A percentile compares a stretch with the other conserved stretches of the same genome.
phyloP scores from a whole-genome alignment of 192 early-diverging fungal species.

The Entomortierella chlamydospora region DNA sequence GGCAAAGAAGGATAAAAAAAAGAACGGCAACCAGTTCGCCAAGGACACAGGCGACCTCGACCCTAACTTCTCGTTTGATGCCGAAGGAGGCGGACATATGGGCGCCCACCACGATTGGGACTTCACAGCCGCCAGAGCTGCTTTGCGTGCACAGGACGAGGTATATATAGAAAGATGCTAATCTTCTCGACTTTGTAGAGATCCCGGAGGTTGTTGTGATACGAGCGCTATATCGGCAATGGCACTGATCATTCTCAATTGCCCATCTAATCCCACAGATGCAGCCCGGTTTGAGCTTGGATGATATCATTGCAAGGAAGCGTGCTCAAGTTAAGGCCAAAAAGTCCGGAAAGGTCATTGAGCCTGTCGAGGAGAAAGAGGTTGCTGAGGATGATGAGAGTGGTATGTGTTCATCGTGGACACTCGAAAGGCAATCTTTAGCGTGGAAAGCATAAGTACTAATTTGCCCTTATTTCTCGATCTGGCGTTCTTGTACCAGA shows the following conservation, averaged over 20 bases:
- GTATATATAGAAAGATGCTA: slow-evolving; percentile 47
- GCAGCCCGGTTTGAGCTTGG: slow-evolving; percentile 45
- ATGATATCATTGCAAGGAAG: slow-evolving; percentile 49
- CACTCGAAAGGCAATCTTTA: no score
- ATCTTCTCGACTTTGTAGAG: not conserved
- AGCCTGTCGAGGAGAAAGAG: slow-evolving; percentile 44
- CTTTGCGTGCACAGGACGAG: slow-evolving; percentile 69
- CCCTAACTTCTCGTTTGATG: slow-evolving; percentile 80
- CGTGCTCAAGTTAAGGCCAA: slow-evolving; percentile 49
- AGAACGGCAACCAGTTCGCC: slow-evolving; percentile 34
- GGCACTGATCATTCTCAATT: not conserved
- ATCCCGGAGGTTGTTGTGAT: no score
- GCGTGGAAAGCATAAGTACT: not conserved
- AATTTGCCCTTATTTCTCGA: slow-evolving; percentile 26
- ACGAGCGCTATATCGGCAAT: not conserved
- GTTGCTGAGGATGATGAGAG: slow-evolving; percentile 49
- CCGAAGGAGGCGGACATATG: slow-evolving; percentile 74
- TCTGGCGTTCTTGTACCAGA: slow-evolving; percentile 28
- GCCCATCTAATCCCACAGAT: slow-evolving; percentile 15
- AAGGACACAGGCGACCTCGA: slow-evolving; percentile 68
- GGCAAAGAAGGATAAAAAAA: slow-evolving; percentile 54
- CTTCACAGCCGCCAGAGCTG: slow-evolving; percentile 81
- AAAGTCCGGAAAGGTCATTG: slow-evolving; percentile 53
- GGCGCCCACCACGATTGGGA: slow-evolving; percentile 79
- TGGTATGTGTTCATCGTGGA: slow-evolving; percentile 32